phyloP scores from a whole-genome alignment of 805 yeast species.

The Suhomyces kilbournensis region DNA sequence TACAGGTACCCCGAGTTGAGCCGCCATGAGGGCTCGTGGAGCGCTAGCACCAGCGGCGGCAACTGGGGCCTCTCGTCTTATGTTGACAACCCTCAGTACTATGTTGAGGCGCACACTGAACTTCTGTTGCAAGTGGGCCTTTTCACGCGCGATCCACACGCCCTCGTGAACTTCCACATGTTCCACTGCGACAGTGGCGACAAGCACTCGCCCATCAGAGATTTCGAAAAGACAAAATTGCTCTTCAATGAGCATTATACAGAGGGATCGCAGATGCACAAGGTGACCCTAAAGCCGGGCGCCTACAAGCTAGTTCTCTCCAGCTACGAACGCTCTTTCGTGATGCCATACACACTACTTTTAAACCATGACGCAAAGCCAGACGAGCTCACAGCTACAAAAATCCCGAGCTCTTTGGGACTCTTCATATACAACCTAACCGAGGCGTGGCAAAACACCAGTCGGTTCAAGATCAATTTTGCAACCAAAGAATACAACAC shows the following conservation, averaged over 20 bases:
- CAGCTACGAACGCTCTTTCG: conserved; percentile 34
- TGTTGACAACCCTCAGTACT: conserved; percentile 55
- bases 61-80: conserved; percentile 48
- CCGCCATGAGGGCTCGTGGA: conserved; percentile 44
- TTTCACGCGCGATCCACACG: background rate
- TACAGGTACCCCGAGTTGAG: conserved; percentile 17
- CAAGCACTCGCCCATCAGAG: conserved; percentile 16
- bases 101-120: conserved; percentile 13
- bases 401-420: conserved; percentile 31
- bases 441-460: conserved; percentile 40
- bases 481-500: conserved; percentile 17
- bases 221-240: conserved; percentile 19
- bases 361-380: conserved; percentile 19
- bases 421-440: conserved; percentile 23
- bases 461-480: conserved; percentile 36
- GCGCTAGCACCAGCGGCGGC: conserved; percentile 48
- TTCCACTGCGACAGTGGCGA: conserved; percentile 36
- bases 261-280: conserved; percentile 30
- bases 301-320: conserved; percentile 48
- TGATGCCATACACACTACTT: conserved; percentile 29
- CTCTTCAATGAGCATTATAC: conserved; percentile 31
- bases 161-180: conserved; percentile 39
- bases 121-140: background rate
- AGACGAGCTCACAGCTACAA: conserved; percentile 8
- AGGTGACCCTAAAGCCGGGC: conserved; percentile 27